Conservation (phyloP, 164 flowering plant genomes). For the Vitis amurensis region DNA sequence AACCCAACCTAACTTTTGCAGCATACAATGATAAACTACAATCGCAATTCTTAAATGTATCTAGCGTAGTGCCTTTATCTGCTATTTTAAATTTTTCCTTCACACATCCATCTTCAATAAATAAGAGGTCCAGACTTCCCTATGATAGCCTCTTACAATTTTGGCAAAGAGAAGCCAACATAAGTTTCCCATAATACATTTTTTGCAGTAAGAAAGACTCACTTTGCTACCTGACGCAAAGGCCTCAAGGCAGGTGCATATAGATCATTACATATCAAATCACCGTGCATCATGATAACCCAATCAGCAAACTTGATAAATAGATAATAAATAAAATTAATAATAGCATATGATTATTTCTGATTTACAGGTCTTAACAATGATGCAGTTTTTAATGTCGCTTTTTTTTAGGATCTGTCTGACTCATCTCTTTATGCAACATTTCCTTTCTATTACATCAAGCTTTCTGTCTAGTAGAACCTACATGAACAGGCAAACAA, state of each 20-base stretch:
- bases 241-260: slow-evolving; percentile 92
- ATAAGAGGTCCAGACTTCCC: no score
- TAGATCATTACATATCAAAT: slow-evolving; percentile 97
- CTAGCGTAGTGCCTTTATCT: no score
- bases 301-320: slow-evolving; percentile 1
- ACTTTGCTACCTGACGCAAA: slow-evolving; percentile 94
- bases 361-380: slow-evolving; percentile 81
- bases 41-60: no score
- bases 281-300: slow-evolving; percentile 55
- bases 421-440: slow-evolving; percentile 33
- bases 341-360: slow-evolving; percentile 5
- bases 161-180: no score
- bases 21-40: no score
- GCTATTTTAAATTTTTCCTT: no score
- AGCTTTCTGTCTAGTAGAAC: slow-evolving; percentile 65
- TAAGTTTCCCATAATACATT: no score
- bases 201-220: slow-evolving; percentile 28
- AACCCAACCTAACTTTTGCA: no score
- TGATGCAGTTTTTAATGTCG: slow-evolving; percentile 38
- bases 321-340: neutral
- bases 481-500: slow-evolving; percentile 36
- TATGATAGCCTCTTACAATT: no score
- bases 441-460: slow-evolving; percentile 51
- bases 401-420: slow-evolving; percentile 52
- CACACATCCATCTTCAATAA: no score